Evolutionary conservation across 768 basidiomycete genomes (phyloP).

Genomic region (Kwoniella sp.): DNA sequence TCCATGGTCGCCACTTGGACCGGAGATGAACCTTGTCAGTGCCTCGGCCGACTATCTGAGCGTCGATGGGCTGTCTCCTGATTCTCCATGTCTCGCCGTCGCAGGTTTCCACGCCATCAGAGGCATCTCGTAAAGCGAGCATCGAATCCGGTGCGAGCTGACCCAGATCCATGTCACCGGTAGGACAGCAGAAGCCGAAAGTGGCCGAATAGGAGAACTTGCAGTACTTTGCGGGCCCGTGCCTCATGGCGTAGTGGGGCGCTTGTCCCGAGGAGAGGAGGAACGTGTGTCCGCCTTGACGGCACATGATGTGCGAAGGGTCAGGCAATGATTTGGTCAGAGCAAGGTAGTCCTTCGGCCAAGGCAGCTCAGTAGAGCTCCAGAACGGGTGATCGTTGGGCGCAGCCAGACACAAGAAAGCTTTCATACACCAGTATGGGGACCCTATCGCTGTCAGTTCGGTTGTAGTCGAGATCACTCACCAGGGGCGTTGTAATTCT

Average conservation of each 20-base stretch:
- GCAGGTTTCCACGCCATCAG: conserved; percentile 37
- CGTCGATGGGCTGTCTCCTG: conserved; percentile 62
- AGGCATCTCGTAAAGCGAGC: conserved; percentile 65
- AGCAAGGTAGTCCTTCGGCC: conserved; percentile 56
- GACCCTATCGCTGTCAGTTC: conserved; percentile 54
- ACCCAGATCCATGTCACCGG: conserved; percentile 64
- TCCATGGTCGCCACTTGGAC: conserved; percentile 72
- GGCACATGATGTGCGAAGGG: conserved; percentile 65
- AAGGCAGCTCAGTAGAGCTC: conserved; percentile 63
- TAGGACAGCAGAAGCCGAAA: conserved; percentile 71
- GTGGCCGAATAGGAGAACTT: conserved; percentile 72
- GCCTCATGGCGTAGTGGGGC: conserved; percentile 73
- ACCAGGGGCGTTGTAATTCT: conserved; percentile 63
- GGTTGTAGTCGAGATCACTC: conserved; percentile 6
- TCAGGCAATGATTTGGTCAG: conserved; percentile 58
- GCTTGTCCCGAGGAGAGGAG: conserved; percentile 72
- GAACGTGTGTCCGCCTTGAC: conserved; percentile 60
- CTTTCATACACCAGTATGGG: conserved; percentile 77
- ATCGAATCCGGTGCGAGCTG: conserved; percentile 69
- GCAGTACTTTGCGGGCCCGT: conserved; percentile 73
- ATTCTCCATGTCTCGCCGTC: conserved; percentile 69
- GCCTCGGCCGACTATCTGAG: conserved; percentile 53
- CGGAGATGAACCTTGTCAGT: conserved; percentile 55
- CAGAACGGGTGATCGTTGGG: conserved; percentile 69
- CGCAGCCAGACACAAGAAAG: conserved; percentile 64